phyloP scores from a whole-genome alignment of 106 monocot species.

The Narthecium ossifragum region DNA sequence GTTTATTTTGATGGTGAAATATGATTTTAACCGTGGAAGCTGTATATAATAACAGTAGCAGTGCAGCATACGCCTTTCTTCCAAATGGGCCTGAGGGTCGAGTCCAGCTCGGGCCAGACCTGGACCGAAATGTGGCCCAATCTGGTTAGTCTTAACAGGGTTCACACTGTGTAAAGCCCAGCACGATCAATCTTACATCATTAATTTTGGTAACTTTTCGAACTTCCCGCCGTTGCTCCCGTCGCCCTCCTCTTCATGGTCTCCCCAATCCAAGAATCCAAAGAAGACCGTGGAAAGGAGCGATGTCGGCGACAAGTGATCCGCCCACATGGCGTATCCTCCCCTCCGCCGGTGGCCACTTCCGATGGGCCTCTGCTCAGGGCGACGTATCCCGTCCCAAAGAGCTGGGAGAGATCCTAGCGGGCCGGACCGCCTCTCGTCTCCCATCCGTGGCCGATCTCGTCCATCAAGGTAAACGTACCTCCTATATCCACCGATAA shows the following conservation, averaged over 20 bases:
- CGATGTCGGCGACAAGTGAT: slow-evolving; percentile 14
- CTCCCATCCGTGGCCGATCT: slow-evolving; percentile 52
- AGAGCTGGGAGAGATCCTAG: slow-evolving; percentile 5
- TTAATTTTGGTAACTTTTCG: neutral
- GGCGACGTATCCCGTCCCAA: neutral
- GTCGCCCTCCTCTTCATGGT: no score
- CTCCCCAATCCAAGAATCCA: neutral
- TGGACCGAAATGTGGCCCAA: no score
- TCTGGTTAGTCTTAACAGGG: no score
- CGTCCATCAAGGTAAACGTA: slow-evolving; percentile 22
- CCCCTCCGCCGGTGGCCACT: slow-evolving; percentile 19
- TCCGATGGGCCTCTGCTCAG: slow-evolving; percentile 23
- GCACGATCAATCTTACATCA: neutral
- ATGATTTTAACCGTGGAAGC: no score
- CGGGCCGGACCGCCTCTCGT: neutral
- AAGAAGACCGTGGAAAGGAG: no score
- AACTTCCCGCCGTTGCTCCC: neutral
- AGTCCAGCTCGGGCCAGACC: no score
- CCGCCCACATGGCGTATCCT: slow-evolving; percentile 33
- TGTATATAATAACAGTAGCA: no score
- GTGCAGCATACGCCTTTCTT: no score
- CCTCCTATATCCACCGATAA: no score
- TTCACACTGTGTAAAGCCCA: no score
- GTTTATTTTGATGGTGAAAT: no score
- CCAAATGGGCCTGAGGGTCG: no score